Evolutionary conservation across 345 rosid genomes (phyloP).

Genomic region (Rhodamnia argentea): DNA sequence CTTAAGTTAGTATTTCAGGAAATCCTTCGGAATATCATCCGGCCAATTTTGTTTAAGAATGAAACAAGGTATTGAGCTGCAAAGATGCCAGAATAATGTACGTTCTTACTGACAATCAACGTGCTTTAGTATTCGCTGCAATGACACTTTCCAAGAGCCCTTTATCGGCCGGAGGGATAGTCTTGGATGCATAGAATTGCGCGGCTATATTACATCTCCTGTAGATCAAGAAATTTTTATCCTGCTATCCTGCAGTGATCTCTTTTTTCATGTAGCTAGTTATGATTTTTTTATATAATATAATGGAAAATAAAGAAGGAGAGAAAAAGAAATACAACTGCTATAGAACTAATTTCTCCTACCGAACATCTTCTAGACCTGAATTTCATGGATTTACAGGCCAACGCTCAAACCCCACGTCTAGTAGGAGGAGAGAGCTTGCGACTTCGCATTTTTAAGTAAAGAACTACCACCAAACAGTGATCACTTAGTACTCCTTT

Average conservation of each 20-base stretch:
- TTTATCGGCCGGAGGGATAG: neutral
- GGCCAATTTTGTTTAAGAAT: neutral
- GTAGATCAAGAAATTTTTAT: neutral
- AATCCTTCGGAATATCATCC: neutral
- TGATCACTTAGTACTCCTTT: neutral
- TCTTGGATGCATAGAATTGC: neutral
- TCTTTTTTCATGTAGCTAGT: neutral
- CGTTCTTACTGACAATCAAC: neutral
- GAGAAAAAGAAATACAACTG: neutral
- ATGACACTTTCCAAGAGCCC: neutral
- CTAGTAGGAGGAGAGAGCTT: neutral
- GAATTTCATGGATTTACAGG: neutral
- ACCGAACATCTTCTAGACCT: neutral
- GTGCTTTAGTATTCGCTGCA: neutral
- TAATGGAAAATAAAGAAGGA: neutral
- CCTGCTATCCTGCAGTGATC: neutral
- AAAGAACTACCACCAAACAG: neutral
- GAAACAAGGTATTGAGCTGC: neutral
- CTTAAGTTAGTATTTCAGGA: neutral
- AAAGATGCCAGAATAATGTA: neutral
- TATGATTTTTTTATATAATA: neutral
- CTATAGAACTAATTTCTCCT: neutral
- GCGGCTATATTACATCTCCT: neutral
- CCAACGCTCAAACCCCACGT: neutral
- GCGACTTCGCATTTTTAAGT: neutral